Percentiles rank a stretch among this genome's conserved stretches.
These are phyloP conservation scores for Fraxinus sp. DNA, from an alignment of 305 asterid species.

Conservation along the genomic window DNA sequence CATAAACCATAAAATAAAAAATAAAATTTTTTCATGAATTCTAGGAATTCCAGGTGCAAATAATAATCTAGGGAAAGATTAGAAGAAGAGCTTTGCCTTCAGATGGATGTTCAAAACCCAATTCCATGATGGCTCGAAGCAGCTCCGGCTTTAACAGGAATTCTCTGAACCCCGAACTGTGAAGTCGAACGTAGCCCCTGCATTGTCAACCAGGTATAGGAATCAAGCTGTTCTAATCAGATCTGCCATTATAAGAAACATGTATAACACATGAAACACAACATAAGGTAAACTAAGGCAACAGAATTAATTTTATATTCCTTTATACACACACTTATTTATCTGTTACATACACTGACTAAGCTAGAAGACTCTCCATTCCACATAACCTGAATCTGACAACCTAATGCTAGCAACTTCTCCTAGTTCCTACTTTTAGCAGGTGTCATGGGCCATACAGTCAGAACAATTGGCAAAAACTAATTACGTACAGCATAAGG, in stretches of 20 bases:
- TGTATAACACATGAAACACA: neutral
- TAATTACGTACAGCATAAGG: neutral
- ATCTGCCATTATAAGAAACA: neutral
- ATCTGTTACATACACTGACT: neutral
- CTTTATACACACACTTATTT: neutral
- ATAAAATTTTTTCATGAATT: neutral
- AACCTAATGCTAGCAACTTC: neutral
- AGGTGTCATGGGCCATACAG: neutral
- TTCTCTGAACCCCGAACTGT: slow-evolving; percentile 58
- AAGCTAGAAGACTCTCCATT: neutral
- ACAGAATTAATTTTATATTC: neutral
- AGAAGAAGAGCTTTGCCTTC: slow-evolving; percentile 38
- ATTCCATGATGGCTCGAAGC: slow-evolving; percentile 48
- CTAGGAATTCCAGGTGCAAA: neutral
- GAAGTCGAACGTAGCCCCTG: slow-evolving; percentile 50
- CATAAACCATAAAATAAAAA: neutral
- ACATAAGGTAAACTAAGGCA: neutral
- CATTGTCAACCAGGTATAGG: neutral
- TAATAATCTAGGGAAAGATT: neutral
- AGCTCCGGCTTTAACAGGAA: slow-evolving; percentile 52
- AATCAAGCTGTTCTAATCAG: neutral
- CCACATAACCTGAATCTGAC: neutral
- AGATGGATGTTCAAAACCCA: slow-evolving; percentile 58
- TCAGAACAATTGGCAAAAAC: neutral
- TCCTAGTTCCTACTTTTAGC: neutral